Evolutionary conservation across 1,284 basidiomycete genomes (phyloP).

Genomic region (Porphyrellus sp.): DNA sequence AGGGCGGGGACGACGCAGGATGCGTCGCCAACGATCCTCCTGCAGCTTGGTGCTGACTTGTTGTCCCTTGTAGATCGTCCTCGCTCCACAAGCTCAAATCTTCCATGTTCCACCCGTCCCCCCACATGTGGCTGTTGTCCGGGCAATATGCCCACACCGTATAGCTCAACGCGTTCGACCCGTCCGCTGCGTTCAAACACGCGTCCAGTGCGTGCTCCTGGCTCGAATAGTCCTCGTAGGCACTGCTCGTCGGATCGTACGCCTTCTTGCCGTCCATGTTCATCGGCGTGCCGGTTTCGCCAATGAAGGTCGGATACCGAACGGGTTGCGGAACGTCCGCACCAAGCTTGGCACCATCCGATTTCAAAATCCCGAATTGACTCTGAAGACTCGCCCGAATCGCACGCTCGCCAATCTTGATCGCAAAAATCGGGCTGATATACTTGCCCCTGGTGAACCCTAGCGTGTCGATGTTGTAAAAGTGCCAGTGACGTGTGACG

Average conservation of each 20-base stretch:
- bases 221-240: conserved; percentile 72
- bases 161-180: conserved; percentile 77
- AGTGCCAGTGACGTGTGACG: conserved; percentile 87
- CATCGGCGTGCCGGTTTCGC: conserved; percentile 93
- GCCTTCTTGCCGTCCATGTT: conserved; percentile 85
- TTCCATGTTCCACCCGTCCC: conserved; percentile 96
- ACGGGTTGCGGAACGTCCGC: conserved; percentile 10
- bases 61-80: conserved; percentile 48
- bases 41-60: neutral
- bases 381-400: conserved; percentile 83
- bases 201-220: conserved; percentile 92
- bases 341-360: conserved; percentile 62
- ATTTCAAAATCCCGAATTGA: conserved; percentile 80
- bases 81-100: conserved; percentile 87
- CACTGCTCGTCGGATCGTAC: conserved; percentile 52
- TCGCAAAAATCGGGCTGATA: conserved; percentile 61
- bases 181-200: conserved; percentile 87
- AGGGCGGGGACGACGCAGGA: conserved; percentile 15
- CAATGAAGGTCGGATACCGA: conserved; percentile 88
- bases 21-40: conserved; percentile 22
- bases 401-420: conserved; percentile 74
- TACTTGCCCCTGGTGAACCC: conserved; percentile 91
- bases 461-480: conserved; percentile 95
- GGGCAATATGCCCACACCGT: conserved; percentile 92
- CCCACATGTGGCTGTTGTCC: conserved; percentile 80